A percentile compares a stretch with the other conserved stretches of the same genome.
phyloP scores from a whole-genome alignment of 352 stramenopile genomes.

The Pythium aquatile region DNA sequence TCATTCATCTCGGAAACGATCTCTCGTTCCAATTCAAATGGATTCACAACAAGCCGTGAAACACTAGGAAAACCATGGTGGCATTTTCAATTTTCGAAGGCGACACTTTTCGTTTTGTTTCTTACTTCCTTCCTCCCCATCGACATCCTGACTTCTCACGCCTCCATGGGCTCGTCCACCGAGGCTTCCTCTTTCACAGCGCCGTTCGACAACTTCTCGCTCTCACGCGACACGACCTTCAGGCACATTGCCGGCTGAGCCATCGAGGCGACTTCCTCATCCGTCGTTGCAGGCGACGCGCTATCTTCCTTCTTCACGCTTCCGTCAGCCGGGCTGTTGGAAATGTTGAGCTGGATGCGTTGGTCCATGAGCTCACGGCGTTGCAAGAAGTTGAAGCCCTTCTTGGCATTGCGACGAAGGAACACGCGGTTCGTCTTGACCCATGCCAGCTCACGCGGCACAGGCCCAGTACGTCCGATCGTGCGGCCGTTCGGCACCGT shows the following conservation, averaged over 20 bases:
- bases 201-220: background rate
- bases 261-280: slow-evolving; percentile 14
- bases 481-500: slow-evolving; percentile 61
- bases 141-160: slow-evolving; percentile 1
- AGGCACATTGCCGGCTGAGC: slow-evolving; percentile 10
- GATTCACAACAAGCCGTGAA: slow-evolving; percentile 4
- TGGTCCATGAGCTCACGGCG: slow-evolving; percentile 58
- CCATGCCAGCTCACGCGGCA: slow-evolving; percentile 58
- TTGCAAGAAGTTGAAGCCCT: slow-evolving; percentile 73
- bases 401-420: slow-evolving; percentile 50
- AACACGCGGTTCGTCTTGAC: slow-evolving; percentile 54
- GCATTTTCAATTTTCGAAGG: background rate
- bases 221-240: slow-evolving; percentile 17
- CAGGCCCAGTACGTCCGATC: slow-evolving; percentile 56
- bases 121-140: background rate
- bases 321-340: slow-evolving; percentile 24
- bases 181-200: slow-evolving; percentile 5
- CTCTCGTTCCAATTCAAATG: slow-evolving; percentile 23
- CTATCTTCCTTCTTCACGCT: slow-evolving; percentile 23
- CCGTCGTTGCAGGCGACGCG: slow-evolving; percentile 25
- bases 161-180: slow-evolving; percentile 1
- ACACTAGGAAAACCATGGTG: background rate
- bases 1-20: slow-evolving; percentile 20
- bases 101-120: background rate
- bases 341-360: slow-evolving; percentile 17